A percentile compares a stretch with the other conserved stretches of the same genome.
phyloP scores from a whole-genome alignment of 2,329 filamentous ascomycete species.

The Ploettnerulaceae sp. region DNA sequence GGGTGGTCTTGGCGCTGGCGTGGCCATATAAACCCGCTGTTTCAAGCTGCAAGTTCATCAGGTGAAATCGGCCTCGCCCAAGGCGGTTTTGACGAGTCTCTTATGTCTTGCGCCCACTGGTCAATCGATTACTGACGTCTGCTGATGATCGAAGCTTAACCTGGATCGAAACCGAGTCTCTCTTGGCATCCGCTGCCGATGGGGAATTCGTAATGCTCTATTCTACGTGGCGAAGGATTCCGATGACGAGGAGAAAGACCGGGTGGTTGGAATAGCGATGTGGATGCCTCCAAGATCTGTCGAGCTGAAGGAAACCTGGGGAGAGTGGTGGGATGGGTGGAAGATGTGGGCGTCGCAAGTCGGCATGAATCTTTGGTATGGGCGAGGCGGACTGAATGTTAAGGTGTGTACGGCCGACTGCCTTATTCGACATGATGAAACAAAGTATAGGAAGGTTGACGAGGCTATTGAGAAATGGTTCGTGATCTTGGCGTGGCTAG shows the following conservation, averaged over 20 bases:
- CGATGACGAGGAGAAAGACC: constrained; percentile 36
- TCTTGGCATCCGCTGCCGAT: constrained; percentile 56
- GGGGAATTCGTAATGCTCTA: constrained; percentile 64
- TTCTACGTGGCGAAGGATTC: constrained; percentile 66
- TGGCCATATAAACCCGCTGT: constrained; percentile 8
- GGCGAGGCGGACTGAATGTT: constrained; percentile 62
- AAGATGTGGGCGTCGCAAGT: constrained; percentile 62
- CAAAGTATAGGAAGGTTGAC: background rate
- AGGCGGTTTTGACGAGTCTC: constrained; percentile 6
- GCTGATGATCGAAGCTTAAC: constrained; percentile 19
- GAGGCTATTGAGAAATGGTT: constrained; percentile 2
- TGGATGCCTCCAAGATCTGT: constrained; percentile 54
- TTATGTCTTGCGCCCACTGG: background rate
- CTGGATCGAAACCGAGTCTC: constrained; percentile 26
- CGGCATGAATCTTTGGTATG: constrained; percentile 62
- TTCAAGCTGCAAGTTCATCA: background rate
- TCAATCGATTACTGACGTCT: constrained; percentile 9
- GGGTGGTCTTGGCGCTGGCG: constrained; percentile 5
- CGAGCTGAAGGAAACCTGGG: constrained; percentile 50
- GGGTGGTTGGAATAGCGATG: constrained; percentile 66
- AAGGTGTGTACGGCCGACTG: constrained; percentile 37
- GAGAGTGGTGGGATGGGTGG: constrained; percentile 59
- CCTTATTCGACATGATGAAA: constrained; percentile 7
- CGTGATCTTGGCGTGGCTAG: background rate
- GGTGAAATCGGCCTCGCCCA: constrained; percentile 4